Evolutionary conservation across 2,329 filamentous ascomycete genomes (phyloP), one percentile per base, ranked within the genome.

Genomic region (Calonectria pauciramosa): DNA sequence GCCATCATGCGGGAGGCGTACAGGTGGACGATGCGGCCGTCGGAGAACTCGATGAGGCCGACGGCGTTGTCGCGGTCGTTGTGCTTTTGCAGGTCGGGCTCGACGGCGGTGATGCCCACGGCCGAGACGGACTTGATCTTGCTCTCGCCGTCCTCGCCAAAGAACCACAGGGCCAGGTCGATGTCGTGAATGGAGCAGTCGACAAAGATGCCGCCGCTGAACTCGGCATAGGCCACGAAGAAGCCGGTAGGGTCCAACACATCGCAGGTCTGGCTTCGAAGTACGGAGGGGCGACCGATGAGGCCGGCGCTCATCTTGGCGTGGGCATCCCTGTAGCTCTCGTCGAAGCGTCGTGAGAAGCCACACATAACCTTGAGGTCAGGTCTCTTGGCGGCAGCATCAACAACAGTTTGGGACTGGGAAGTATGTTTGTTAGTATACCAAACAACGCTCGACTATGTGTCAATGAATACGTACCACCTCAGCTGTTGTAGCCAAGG

Each of bases 181-280:
- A 94, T 94, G 80, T 94, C 93, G 84, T 94, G 93, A 80, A 94
- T 91, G 41, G 90, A 91, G 85, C 91, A 93, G 85, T 94, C 92
- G 65, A 94, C 92, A 78, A 94, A 94, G 81, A 94, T 93, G n/a
- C 92, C 92, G 56, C 93, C 92, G 2, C 87, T 90, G 84, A 90
- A 92, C 75, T 91, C 86, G 8, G 92, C 91, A 82, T 94, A 94
- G 28, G 89, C 87, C 63, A 94, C 91, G 82, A 93, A 94, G 86
- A 93, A 94, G 59, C 92, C 92, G 0, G 87, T 88, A 0, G 91
- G 90, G 73, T 93, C 91, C 71, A 91, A 88, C 82, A 91, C 93
- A 84, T 94, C 92, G 83, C 91, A 93, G 0, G 92, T 94, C 83
- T 94, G 92, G 59, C 88, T 91, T 77, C 92, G 90, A 78, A 94